phyloP scores from a whole-genome alignment of 2,329 filamentous ascomycete species.

The Calonectria pseudoturangicola region DNA sequence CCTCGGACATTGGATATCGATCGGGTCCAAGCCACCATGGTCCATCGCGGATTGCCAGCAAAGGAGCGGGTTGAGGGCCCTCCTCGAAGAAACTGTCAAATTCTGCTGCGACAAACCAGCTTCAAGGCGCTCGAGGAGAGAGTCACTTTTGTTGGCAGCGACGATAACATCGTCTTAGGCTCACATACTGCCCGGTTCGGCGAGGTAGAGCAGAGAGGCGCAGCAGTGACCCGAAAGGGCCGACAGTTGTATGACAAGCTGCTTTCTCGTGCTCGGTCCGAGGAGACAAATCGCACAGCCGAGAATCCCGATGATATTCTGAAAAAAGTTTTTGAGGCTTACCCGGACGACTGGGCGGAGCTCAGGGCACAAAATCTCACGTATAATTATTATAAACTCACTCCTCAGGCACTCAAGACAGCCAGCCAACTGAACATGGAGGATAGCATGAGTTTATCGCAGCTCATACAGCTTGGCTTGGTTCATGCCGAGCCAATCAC shows the following conservation, averaged over 20 bases:
- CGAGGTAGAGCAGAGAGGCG: conserved; percentile 70
- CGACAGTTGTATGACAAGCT: conserved; percentile 66
- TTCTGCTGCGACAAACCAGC: conserved; percentile 71
- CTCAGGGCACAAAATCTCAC: conserved; percentile 59
- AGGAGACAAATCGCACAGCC: background rate
- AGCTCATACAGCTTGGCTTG: no score
- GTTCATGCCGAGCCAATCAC: conserved; percentile 59
- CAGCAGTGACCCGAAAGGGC: conserved; percentile 66
- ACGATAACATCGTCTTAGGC: background rate
- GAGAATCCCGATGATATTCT: conserved; percentile 43
- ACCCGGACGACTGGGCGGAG: conserved; percentile 62
- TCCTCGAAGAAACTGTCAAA: conserved; percentile 62
- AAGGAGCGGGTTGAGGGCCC: conserved; percentile 71
- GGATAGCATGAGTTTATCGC: background rate
- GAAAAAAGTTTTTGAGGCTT: conserved; percentile 55
- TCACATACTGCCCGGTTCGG: conserved; percentile 66
- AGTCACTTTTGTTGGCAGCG: conserved; percentile 51
- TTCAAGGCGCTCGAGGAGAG: conserved; percentile 69
- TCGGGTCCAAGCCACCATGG: conserved; percentile 65
- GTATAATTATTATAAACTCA: conserved; percentile 58
- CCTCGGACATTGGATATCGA: conserved; percentile 69
- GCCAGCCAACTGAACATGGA: background rate
- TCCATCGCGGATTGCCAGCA: conserved; percentile 58
- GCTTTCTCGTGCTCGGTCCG: conserved; percentile 44
- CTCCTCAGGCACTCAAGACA: no score